Conservation (phyloP, 2,329 filamentous ascomycete species). For the Hyphodiscus sp. region DNA sequence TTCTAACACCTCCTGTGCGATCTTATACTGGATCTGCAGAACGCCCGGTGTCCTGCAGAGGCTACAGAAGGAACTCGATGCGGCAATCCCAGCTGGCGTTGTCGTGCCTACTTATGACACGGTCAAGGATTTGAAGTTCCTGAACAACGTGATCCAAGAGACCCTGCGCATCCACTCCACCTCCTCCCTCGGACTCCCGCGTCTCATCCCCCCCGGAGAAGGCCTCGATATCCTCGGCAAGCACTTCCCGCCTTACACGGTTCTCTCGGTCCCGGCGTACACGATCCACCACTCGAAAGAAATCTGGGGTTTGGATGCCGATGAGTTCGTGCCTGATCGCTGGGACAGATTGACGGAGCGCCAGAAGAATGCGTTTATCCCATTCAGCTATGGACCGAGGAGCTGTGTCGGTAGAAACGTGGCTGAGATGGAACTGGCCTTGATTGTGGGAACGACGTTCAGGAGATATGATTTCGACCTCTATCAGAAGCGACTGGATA, state of each 20-base stretch:
- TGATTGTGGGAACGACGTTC: conserved; percentile 66
- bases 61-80: conserved; percentile 70
- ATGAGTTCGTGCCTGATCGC: conserved; percentile 67
- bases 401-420: conserved; percentile 74
- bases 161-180: conserved; percentile 82
- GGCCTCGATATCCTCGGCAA: conserved; percentile 62
- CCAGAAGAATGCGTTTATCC: conserved; percentile 70
- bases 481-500: conserved; percentile 60
- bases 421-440: conserved; percentile 80
- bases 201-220: conserved; percentile 55
- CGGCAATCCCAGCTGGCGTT: conserved; percentile 51
- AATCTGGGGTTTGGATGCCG: conserved; percentile 67
- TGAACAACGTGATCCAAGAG: conserved; percentile 72
- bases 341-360: conserved; percentile 57
- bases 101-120: conserved; percentile 64
- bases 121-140: conserved; percentile 70
- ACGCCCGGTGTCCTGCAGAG: conserved; percentile 66
- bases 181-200: conserved; percentile 77
- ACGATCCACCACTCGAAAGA: conserved; percentile 70
- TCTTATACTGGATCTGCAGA: conserved; percentile 68
- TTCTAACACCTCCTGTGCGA: conserved; percentile 73
- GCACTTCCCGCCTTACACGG: conserved; percentile 66
- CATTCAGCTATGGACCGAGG: conserved; percentile 65
- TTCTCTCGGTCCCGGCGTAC: conserved; percentile 75
- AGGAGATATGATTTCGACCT: conserved; percentile 54